These are phyloP conservation scores for Whalleya microplaca DNA, from an alignment of 2,329 filamentous ascomycete species.

Conservation along the genomic window DNA sequence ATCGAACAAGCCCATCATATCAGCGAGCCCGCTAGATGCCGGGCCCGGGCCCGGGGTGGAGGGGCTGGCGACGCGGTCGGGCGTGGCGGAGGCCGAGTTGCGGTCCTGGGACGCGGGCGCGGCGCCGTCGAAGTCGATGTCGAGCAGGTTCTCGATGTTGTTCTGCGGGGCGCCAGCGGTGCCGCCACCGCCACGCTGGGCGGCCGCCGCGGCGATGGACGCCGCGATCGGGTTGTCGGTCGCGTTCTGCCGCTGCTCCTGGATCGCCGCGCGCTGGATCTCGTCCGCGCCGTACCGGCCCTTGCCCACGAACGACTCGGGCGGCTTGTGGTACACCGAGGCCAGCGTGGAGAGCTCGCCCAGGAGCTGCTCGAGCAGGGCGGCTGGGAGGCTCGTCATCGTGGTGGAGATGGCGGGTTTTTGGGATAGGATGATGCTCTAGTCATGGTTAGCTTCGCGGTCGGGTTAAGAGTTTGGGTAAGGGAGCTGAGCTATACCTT, in stretches of 20 bases:
- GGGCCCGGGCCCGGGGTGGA: slow-evolving; percentile 41
- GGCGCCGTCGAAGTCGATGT: slow-evolving; percentile 94
- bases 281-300: slow-evolving; percentile 92
- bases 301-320: slow-evolving; percentile 96
- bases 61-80: slow-evolving; percentile 70
- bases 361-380: slow-evolving; percentile 87
- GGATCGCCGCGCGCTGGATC: slow-evolving; percentile 92
- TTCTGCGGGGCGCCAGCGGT: slow-evolving; percentile 66
- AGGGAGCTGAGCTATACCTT: slow-evolving; percentile 63
- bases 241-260: slow-evolving; percentile 91
- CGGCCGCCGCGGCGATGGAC: slow-evolving; percentile 71
- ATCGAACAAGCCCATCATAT: slow-evolving; percentile 73
- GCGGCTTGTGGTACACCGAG: slow-evolving; percentile 97
- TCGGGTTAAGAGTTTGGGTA: background rate
- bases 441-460: slow-evolving; percentile 31
- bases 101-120: slow-evolving; percentile 83
- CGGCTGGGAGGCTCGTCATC: slow-evolving; percentile 83
- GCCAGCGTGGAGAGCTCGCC: slow-evolving; percentile 90
- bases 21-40: slow-evolving; percentile 59
- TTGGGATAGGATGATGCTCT: slow-evolving; percentile 88
- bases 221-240: slow-evolving; percentile 94
- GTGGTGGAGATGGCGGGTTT: slow-evolving; percentile 95
- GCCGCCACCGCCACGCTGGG: slow-evolving; percentile 60
- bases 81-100: slow-evolving; percentile 59
- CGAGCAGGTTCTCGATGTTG: slow-evolving; percentile 92